These are phyloP conservation scores for Juglanconis oblonga DNA, from an alignment of 2,329 filamentous ascomycete species.

Conservation along the genomic window DNA sequence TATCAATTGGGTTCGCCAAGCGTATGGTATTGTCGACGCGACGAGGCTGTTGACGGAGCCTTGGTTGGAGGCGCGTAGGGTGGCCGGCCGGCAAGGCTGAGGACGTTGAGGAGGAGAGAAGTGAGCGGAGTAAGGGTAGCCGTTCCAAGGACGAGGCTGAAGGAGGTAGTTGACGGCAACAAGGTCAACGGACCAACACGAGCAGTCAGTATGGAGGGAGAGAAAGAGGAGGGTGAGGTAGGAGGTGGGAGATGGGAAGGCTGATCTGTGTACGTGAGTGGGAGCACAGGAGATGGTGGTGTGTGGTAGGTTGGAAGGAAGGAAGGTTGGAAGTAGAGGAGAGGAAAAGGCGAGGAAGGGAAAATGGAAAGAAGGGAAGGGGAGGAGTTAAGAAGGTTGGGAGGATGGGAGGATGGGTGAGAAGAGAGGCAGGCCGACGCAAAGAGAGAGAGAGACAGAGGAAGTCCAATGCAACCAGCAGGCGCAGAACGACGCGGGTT, in stretches of 20 bases:
- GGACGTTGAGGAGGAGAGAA: constrained; percentile 5
- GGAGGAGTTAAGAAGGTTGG: constrained; percentile 23
- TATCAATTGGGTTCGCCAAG: constrained; percentile 6
- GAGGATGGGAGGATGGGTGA: constrained; percentile 20
- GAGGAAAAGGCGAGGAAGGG: constrained; percentile 27
- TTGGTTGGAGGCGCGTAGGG: not conserved
- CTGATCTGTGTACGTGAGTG: constrained; percentile 10
- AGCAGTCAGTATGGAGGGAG: not conserved
- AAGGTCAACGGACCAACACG: not conserved
- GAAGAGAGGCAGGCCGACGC: constrained; percentile 4
- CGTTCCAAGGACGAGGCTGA: constrained; percentile 20
- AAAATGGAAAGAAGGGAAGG: constrained; percentile 21
- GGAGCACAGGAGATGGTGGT: constrained; percentile 9
- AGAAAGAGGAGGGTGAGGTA: constrained; percentile 8
- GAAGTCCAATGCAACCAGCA: not conserved
- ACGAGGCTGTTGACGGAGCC: constrained; percentile 19
- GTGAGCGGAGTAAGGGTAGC: not conserved
- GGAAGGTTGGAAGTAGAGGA: constrained; percentile 24
- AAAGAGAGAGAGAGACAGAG: constrained; percentile 5
- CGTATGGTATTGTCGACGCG: constrained; percentile 14
- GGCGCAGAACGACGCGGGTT: constrained; percentile 12
- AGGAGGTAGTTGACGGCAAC: not conserved
- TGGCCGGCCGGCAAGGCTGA: constrained; percentile 4
- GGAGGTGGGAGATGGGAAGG: constrained; percentile 16
- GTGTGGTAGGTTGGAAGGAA: constrained; percentile 23